phyloP scores from a whole-genome alignment of 805 yeast species.

The Wickerhamiella azyma region DNA sequence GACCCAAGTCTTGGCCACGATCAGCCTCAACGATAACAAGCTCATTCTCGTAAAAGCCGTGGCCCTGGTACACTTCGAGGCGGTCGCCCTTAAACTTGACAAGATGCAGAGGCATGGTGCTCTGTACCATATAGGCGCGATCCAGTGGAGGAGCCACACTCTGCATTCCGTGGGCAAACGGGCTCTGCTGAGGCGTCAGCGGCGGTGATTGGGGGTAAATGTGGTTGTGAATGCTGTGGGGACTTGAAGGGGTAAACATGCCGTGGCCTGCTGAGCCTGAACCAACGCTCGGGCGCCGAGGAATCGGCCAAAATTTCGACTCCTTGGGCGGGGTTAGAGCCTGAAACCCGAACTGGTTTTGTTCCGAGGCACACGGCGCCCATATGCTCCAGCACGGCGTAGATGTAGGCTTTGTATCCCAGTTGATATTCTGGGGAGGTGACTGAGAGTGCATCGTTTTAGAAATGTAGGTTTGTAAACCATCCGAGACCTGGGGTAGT shows the following conservation, averaged over 20 bases:
- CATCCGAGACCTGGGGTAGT: background rate
- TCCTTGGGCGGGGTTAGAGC: constrained; percentile 5
- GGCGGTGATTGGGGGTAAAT: constrained; percentile 4
- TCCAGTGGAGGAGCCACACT: background rate
- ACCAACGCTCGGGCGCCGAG: background rate
- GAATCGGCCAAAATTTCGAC: constrained; percentile 3
- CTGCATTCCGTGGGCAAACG: background rate
- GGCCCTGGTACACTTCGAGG: constrained; percentile 56
- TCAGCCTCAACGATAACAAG: constrained; percentile 77
- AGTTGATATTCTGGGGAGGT: background rate
- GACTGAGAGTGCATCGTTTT: constrained; percentile 1
- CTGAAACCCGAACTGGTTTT: background rate
- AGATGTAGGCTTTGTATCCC: constrained; percentile 8
- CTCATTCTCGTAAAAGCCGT: constrained; percentile 34
- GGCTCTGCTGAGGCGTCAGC: constrained; percentile 8
- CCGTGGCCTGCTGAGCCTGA: background rate
- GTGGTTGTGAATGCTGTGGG: background rate
- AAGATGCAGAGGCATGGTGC: constrained; percentile 33
- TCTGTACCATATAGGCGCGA: constrained; percentile 3
- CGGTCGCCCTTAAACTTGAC: constrained; percentile 73
- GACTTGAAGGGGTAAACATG: too few relatives aligned
- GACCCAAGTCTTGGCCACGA: constrained; percentile 65
- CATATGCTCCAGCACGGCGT: constrained; percentile 15
- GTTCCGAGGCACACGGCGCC: constrained; percentile 9
- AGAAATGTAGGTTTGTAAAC: background rate